phyloP scores from a whole-genome alignment of 495 filamentous ascomycete species.

The Penicillium egyptiacum region DNA sequence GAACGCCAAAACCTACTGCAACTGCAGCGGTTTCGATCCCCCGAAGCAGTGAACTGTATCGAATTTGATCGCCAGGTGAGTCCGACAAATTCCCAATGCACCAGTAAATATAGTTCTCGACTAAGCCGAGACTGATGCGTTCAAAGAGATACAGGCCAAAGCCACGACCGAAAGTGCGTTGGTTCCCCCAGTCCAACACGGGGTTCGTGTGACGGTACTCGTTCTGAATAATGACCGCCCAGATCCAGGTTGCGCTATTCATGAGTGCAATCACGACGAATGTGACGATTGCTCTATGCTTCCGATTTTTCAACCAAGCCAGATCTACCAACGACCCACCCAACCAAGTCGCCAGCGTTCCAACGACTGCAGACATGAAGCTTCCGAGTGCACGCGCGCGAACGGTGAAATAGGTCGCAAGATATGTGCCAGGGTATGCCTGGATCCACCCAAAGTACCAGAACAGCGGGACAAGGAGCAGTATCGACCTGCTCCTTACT shows the following conservation, averaged over 20 bases:
- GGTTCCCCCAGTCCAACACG: slow-evolving; percentile 25
- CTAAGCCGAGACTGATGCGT: slow-evolving; percentile 37
- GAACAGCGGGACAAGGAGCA: slow-evolving; percentile 52
- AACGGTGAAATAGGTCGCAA: slow-evolving; percentile 58
- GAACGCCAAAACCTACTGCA: slow-evolving; percentile 43
- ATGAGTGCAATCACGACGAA: slow-evolving; percentile 23
- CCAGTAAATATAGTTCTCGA: slow-evolving; percentile 50
- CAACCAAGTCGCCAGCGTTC: slow-evolving; percentile 42
- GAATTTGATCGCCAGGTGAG: slow-evolving; percentile 42
- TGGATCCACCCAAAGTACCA: slow-evolving; percentile 54
- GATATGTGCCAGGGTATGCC: slow-evolving; percentile 55
- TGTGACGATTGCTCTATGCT: slow-evolving; percentile 20
- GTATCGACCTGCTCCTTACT: slow-evolving; percentile 45
- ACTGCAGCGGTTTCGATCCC: slow-evolving; percentile 45
- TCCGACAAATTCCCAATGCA: slow-evolving; percentile 46
- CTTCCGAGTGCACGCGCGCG: slow-evolving; percentile 51
- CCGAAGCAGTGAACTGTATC: slow-evolving; percentile 42
- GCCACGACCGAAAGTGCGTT: slow-evolving; percentile 39
- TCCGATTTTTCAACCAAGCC: slow-evolving; percentile 23
- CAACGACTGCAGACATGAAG: slow-evolving; percentile 47
- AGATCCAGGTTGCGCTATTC: slow-evolving; percentile 30
- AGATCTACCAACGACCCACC: slow-evolving; percentile 23
- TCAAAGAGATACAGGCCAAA: slow-evolving; percentile 46
- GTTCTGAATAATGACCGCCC: slow-evolving; percentile 28
- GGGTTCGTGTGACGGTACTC: slow-evolving; percentile 29